Conservation (phyloP, 176 grass and related monocot species). For the Aegilops tauschii region DNA sequence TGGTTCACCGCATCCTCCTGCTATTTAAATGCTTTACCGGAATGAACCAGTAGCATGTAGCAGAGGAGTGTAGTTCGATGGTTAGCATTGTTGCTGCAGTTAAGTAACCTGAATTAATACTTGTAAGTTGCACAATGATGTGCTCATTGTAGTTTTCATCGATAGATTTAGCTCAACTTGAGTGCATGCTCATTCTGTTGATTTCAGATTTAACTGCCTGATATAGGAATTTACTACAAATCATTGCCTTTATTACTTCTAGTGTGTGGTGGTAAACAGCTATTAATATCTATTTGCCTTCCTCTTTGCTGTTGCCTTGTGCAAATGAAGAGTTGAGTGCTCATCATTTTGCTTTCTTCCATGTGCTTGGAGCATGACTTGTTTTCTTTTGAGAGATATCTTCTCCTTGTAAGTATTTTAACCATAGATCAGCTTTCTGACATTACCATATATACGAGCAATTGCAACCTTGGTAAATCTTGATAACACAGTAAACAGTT, state of each 20-base stretch:
- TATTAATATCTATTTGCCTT: constrained; percentile 18
- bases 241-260: constrained; percentile 25
- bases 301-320: constrained; percentile 5
- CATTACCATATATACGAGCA: background rate
- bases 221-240: constrained; percentile 34
- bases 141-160: constrained; percentile 7
- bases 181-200: constrained; percentile 19
- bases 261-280: constrained; percentile 6
- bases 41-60: background rate
- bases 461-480: background rate
- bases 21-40: constrained; percentile 7
- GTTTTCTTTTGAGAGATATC: constrained; percentile 16
- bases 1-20: background rate
- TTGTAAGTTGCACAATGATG: background rate
- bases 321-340: constrained; percentile 7
- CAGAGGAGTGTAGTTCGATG: background rate
- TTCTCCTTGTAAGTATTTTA: constrained; percentile 7
- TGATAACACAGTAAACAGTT: background rate
- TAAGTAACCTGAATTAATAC: constrained; percentile 13
- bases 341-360: constrained; percentile 10
- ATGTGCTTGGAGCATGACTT: background rate
- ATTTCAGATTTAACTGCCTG: constrained; percentile 35
- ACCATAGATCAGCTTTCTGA: background rate
- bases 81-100: background rate
- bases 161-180: constrained; percentile 27